phyloP scores from a whole-genome alignment of 768 basidiomycete species.

The Dacryopinax primogenitus region DNA sequence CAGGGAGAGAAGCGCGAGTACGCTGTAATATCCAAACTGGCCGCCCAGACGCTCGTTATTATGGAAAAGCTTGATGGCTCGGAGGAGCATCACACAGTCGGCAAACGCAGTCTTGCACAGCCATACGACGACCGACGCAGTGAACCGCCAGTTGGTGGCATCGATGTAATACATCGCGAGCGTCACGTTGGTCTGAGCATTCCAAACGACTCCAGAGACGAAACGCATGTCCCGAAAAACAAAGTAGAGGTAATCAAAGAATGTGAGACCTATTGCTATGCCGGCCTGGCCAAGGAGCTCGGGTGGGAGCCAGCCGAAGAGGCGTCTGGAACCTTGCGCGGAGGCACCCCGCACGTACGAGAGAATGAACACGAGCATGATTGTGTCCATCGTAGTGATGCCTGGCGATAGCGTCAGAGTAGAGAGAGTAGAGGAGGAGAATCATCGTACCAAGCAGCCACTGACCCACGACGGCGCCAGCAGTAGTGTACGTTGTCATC shows the following conservation, averaged over 20 bases:
- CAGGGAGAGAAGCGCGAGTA: background rate
- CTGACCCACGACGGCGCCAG: background rate
- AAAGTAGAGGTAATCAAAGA: conserved; percentile 5
- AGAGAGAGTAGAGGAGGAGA: too few species aligned
- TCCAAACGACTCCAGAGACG: background rate
- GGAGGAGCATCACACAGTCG: background rate
- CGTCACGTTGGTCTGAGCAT: background rate
- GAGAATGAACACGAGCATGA: background rate
- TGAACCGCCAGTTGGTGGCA: conserved; percentile 5
- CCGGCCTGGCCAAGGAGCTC: conserved; percentile 3
- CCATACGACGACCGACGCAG: background rate
- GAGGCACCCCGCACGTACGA: conserved; percentile 1
- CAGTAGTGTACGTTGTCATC: background rate
- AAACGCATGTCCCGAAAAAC: background rate
- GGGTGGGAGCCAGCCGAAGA: conserved; percentile 4
- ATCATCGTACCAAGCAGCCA: conserved; percentile 5
- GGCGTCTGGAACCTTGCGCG: background rate
- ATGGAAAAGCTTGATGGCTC: background rate
- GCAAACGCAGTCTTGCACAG: conserved; percentile 4
- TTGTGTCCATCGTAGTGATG: background rate
- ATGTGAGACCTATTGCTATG: background rate
- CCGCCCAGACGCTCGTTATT: background rate
- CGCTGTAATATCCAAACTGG: background rate
- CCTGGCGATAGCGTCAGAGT: too few species aligned
- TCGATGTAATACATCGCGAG: background rate